Base-by-base conservation (phyloP, 225 moss, liverwort and hornwort species). In the Pseudoscleropodium purum region DNA sequence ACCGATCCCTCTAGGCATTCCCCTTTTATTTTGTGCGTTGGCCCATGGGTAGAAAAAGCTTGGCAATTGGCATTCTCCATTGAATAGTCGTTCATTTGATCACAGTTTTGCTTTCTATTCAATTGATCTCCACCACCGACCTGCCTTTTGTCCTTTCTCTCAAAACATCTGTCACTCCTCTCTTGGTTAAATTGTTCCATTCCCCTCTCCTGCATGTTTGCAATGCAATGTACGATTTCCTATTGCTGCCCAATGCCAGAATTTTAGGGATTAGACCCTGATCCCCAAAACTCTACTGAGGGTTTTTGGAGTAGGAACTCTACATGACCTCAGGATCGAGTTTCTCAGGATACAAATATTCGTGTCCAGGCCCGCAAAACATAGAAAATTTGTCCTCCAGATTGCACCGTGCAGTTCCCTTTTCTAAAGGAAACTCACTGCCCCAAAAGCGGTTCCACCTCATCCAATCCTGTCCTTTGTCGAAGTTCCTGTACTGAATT, bases 361-460 rank as follows among this genome's bases (percentile, higher is more conserved):
- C 0, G 9, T 9, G 16, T 27, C 73, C 16, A 15, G 16, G 45
- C 45, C 73, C 4, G 1, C 5, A 9, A 29, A 74, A 74, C 27
- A 3, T 5, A 73, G 73, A 31, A 27, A 73, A 43, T 27, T 41
- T 43, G 43, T 8, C 39, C 5, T 10, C 24, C 60, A 25, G 5
- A 73, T 26, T 0, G 3, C 1, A 0, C 0, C 69, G 24, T 39
- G n/a, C 60, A 24, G 60, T 60, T 23, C n/a, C 23, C 23, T 69
- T 69, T 39, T n/a, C 39, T 18, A 25, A 15, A 36, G 67, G 34
- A 65, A 33, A 18, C 34, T 67, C 20, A 36, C 12, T 37, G 13
- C 12, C 1, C 39, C 13, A 24, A 24, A 24, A 24, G 39, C 0
- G 4, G 7, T 39, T 70, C 39, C 7, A 13, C 7, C 4, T 13